Conservation (phyloP, 495 filamentous ascomycete species). For the Neurospora sp. region DNA sequence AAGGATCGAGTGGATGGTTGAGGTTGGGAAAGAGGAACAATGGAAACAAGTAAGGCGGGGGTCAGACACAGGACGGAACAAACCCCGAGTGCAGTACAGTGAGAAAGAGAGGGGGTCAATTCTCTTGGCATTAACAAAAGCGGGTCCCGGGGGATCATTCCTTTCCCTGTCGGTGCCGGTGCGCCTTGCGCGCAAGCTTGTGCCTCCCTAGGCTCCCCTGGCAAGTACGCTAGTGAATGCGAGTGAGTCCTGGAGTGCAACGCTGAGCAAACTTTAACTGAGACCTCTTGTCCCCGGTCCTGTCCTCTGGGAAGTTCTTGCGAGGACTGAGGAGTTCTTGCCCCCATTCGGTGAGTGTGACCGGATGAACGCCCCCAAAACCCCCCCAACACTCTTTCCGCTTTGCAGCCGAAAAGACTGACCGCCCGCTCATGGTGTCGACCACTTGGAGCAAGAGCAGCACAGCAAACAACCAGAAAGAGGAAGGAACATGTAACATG, state of each 20-base stretch:
- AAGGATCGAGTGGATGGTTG: background rate
- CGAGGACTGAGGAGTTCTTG: background rate
- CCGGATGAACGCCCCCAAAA: background rate
- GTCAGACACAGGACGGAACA: background rate
- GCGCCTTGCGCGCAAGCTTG: background rate
- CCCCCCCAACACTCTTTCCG: background rate
- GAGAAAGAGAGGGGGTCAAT: background rate
- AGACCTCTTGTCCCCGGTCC: background rate
- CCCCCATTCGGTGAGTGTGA: background rate
- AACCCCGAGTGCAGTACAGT: background rate
- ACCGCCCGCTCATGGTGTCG: background rate
- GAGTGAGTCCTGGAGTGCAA: background rate
- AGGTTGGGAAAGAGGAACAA: background rate
- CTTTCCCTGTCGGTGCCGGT: background rate
- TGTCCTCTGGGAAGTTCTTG: background rate
- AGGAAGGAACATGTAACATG: background rate
- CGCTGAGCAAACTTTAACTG: background rate
- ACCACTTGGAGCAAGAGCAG: background rate
- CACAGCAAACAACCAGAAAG: background rate
- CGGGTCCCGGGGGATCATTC: background rate
- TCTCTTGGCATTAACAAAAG: background rate
- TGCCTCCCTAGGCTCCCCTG: background rate
- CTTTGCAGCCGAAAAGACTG: background rate
- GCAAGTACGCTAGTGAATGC: background rate
- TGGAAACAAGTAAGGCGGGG: background rate